Evolutionary conservation across 495 filamentous ascomycete species (phyloP).

Genomic region (Lepidopterella palustris): DNA sequence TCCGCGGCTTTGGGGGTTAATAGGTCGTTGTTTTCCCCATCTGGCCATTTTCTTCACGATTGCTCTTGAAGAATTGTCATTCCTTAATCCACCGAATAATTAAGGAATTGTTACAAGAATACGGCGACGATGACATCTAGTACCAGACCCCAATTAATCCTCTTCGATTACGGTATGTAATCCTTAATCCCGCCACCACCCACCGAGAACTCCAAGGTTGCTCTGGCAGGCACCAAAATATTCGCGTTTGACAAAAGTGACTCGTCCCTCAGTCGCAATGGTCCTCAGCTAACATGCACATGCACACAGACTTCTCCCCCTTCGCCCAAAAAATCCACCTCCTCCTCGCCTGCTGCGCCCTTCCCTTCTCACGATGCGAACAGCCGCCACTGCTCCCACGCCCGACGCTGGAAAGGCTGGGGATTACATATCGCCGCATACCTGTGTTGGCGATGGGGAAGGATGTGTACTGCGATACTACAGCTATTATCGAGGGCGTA

Average conservation of each 20-base stretch:
- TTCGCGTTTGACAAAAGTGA: too few relatives aligned
- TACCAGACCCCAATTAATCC: slow-evolving; percentile 11
- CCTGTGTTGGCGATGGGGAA: neutral
- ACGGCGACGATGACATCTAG: too few relatives aligned
- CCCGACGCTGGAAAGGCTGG: slow-evolving; percentile 20
- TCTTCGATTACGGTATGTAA: slow-evolving; percentile 24
- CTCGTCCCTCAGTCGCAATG: neutral
- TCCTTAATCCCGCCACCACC: neutral
- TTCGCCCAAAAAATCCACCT: slow-evolving; percentile 27
- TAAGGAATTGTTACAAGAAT: too few relatives aligned
- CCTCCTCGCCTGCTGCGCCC: slow-evolving; percentile 14
- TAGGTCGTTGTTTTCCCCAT: too few relatives aligned
- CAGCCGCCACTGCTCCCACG: slow-evolving; percentile 26
- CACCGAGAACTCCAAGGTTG: too few relatives aligned
- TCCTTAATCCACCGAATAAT: too few relatives aligned
- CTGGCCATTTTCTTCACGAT: too few relatives aligned
- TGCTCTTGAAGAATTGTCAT: too few relatives aligned
- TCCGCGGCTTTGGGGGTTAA: too few relatives aligned
- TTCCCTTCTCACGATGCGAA: slow-evolving; percentile 12
- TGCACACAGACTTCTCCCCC: slow-evolving; percentile 16
- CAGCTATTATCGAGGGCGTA: neutral
- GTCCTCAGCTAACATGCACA: neutral
- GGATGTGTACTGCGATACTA: neutral
- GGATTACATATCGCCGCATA: slow-evolving; percentile 14
- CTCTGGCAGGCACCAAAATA: too few relatives aligned